Evolutionary conservation across 352 stramenopile genomes (phyloP), one percentile per base, ranked within the genome.

Genomic region (Pythium rhizo-oryzae): DNA sequence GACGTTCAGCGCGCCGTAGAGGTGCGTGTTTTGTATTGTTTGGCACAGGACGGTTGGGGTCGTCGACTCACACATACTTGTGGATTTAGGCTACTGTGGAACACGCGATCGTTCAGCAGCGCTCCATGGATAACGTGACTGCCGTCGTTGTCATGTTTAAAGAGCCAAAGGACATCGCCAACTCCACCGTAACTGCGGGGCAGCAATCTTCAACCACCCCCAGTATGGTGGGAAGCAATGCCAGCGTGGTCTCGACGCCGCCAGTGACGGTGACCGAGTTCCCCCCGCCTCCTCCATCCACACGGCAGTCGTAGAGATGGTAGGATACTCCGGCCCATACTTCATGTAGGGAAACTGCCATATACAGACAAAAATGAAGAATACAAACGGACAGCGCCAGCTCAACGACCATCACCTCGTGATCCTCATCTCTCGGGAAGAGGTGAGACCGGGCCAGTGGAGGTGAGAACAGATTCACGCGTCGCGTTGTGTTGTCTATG

Each of bases 101-200:
- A 71, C 70, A 93, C 56, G 87, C 87, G 28, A 91, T 95, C 58
- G 88, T 91, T 59, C 79, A 92, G 47, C 85, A 94, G 52, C 85
- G 84, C n/a, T 95, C 87, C 18, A 93, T 80, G 39, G 87, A 95
- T 75, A 95, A 95, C 62, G 87, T 95, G 65, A 95, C 87, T 9
- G 89, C 83, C 37, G 81, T 93, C 25, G 86, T 95, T 33, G 76
- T 95, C 47, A 84, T 95, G 82, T 92, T 95, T 61, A 91, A 93
- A 71, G 76, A 91, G 53, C 71, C 81, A 43, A 80, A 78, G 53
- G 79, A 86, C 39, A 71, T 92, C 37, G 49, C 60, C 21, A 11
- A 8, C 4, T 28, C 55, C 0, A 65, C 61, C 4, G 63, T 55
- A 19, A 56, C 50, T 0, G 33, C 46, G 24, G 12, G 21, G 24